Conservation (phyloP, 179 eudicot genomes). For the Silene coronaria region DNA sequence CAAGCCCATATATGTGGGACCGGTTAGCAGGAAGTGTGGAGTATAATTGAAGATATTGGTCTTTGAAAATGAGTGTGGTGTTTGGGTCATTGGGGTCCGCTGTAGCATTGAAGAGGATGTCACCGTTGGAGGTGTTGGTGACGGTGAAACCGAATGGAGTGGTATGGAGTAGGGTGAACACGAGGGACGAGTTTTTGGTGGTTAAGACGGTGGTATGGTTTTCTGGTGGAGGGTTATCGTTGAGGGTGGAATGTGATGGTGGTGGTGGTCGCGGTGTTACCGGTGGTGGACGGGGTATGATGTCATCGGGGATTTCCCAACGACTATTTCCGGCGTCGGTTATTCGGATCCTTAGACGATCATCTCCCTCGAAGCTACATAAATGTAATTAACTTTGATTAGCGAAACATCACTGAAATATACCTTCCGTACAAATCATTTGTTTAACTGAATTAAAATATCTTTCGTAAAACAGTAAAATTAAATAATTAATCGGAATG, state of each 20-base stretch:
- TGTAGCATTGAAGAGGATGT: conserved; percentile 49
- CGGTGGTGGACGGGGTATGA: conserved; percentile 37
- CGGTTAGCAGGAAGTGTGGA: conserved; percentile 43
- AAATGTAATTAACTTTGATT: no score
- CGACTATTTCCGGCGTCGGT: conserved; percentile 49
- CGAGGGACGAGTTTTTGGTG: conserved; percentile 33
- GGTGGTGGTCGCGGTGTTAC: conserved; percentile 10
- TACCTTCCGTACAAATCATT: no score
- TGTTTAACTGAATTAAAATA: no score
- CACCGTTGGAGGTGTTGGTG: conserved; percentile 46
- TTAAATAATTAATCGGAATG: no score
- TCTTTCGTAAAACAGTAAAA: no score
- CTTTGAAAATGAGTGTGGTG: conserved; percentile 53
- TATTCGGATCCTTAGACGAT: conserved; percentile 55
- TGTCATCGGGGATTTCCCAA: conserved; percentile 55
- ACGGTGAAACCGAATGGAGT: conserved; percentile 61
- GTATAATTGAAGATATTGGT: conserved; percentile 60
- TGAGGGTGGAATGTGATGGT: conserved; percentile 18
- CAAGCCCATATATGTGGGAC: conserved; percentile 72
- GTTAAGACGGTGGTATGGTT: conserved; percentile 1
- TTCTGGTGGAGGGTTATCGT: neutral
- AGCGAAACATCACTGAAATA: no score
- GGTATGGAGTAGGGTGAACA: conserved; percentile 50
- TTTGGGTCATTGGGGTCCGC: conserved; percentile 20
- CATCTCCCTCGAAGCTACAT: conserved; percentile 46